Evolutionary conservation across 805 yeast species (phyloP).

Genomic region (Alloascoidea africana): DNA sequence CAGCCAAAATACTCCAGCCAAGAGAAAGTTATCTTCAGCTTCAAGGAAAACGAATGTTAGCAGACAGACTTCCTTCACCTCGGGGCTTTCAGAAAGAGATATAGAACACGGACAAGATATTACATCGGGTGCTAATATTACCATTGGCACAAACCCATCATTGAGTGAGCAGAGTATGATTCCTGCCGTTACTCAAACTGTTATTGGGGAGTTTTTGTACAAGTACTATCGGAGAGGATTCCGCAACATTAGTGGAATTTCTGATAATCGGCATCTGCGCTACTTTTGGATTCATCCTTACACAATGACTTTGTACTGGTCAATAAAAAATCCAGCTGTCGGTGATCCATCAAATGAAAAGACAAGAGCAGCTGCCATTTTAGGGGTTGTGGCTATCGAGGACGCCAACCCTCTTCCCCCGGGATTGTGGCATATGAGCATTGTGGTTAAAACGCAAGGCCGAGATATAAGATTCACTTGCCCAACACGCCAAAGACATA

Average conservation of each 20-base stretch:
- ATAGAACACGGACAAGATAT: no score
- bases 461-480: conserved; percentile 70
- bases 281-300: conserved; percentile 97
- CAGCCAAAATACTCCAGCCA: no score
- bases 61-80: no score
- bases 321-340: conserved; percentile 61
- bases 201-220: conserved; percentile 80
- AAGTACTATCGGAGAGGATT: conserved; percentile 73
- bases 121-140: no score
- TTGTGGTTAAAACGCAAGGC: conserved; percentile 55
- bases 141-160: conserved; percentile 6
- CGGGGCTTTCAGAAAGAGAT: no score
- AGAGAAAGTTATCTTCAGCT: no score
- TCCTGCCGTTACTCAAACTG: conserved; percentile 81
- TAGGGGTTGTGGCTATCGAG: conserved; percentile 62
- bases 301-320: conserved; percentile 84
- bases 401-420: conserved; percentile 84
- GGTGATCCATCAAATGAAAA: conserved; percentile 49
- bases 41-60: no score
- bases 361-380: conserved; percentile 69
- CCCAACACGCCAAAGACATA: conserved; percentile 75
- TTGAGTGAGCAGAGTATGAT: conserved; percentile 53
- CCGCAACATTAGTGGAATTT: conserved; percentile 36
- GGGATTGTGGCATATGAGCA: conserved; percentile 75
- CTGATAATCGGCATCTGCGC: conserved; percentile 77